These are phyloP conservation scores for Arthrinium phaeospermum DNA, from an alignment of 2,329 filamentous ascomycete genomes.

Conservation along the genomic window DNA sequence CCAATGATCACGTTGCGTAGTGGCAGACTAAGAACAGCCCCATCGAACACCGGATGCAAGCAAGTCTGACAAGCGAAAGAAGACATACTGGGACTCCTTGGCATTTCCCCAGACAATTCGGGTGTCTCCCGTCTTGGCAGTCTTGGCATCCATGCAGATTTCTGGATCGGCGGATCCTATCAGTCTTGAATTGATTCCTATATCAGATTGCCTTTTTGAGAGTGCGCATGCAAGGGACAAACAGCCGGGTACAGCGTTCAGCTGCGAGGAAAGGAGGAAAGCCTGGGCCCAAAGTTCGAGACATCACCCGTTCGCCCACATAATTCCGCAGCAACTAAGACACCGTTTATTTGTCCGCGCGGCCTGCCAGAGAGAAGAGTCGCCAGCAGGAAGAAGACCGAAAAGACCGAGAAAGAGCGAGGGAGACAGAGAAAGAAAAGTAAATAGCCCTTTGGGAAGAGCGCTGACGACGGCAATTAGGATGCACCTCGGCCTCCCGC, in stretches of 20 bases:
- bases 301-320: not conserved
- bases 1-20: not conserved
- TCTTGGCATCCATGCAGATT: not conserved
- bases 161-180: not conserved
- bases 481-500: too few relatives aligned
- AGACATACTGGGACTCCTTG: not conserved
- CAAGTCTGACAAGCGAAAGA: not conserved
- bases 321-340: not conserved
- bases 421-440: not conserved
- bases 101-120: not conserved
- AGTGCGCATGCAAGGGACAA: not conserved
- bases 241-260: not conserved
- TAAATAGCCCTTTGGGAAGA: not conserved
- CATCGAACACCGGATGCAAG: not conserved
- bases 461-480: not conserved
- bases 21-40: not conserved
- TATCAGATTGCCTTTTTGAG: not conserved
- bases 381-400: not conserved
- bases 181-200: not conserved
- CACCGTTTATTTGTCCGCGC: not conserved
- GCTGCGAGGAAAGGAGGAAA: not conserved
- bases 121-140: conserved; percentile 5
- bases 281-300: not conserved
- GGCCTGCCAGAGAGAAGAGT: not conserved
- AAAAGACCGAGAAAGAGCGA: not conserved